These are phyloP conservation scores for Lentinula detonsa DNA, from an alignment of 768 basidiomycete species.

Conservation along the genomic window DNA sequence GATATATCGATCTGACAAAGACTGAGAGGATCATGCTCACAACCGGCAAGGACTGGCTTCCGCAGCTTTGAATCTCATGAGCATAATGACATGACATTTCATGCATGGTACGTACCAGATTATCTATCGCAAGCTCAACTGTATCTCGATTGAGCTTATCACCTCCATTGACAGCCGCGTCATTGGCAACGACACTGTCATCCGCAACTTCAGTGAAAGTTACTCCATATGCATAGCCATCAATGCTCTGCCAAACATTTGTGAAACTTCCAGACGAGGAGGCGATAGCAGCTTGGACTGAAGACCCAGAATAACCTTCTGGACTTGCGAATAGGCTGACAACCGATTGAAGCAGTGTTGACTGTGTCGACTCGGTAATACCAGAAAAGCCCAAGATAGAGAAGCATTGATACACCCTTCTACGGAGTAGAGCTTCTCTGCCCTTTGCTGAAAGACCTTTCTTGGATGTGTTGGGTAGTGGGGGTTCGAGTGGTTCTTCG, in stretches of 20 bases:
- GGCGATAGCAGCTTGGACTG: constrained; percentile 88
- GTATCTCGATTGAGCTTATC: constrained; percentile 69
- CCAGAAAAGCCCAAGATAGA: constrained; percentile 71
- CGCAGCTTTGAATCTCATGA: constrained; percentile 41
- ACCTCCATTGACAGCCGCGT: constrained; percentile 24
- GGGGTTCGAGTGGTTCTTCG: constrained; percentile 53
- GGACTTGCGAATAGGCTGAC: constrained; percentile 81
- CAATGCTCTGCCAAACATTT: constrained; percentile 78
- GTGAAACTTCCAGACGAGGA: constrained; percentile 80
- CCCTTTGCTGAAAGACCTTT: constrained; percentile 60
- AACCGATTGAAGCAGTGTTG: constrained; percentile 72
- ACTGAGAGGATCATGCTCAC: constrained; percentile 80
- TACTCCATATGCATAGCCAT: constrained; percentile 91
- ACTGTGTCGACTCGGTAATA: constrained; percentile 80
- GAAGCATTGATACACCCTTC: constrained; percentile 88
- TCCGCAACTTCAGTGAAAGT: constrained; percentile 58
- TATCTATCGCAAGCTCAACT: constrained; percentile 75
- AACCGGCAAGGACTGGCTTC: constrained; percentile 74
- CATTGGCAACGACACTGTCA: constrained; percentile 29
- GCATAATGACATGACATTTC: neutral
- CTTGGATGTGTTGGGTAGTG: constrained; percentile 19
- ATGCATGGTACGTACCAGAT: constrained; percentile 41
- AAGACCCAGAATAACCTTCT: constrained; percentile 76
- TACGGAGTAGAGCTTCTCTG: constrained; percentile 77
- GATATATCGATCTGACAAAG: constrained; percentile 50